A percentile compares a stretch with the other conserved stretches of the same genome.
phyloP scores from a whole-genome alignment of 2,329 filamentous ascomycete species.

The Diaporthe longicolla region DNA sequence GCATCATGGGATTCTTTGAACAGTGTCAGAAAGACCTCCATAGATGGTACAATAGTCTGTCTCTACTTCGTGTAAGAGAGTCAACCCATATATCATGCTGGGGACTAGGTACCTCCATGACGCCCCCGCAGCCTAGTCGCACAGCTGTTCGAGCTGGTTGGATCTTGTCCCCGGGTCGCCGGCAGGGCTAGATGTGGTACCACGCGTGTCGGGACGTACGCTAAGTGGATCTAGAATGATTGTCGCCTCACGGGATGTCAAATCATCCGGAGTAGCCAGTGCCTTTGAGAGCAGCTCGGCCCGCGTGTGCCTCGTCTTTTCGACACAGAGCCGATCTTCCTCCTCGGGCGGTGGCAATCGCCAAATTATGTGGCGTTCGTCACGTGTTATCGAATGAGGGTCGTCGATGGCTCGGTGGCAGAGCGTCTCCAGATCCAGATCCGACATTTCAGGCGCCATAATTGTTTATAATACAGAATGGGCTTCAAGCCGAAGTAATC shows the following conservation, averaged over 20 bases:
- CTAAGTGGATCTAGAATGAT: not conserved
- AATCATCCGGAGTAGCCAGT: not conserved
- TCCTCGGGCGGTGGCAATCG: not conserved
- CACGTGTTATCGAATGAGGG: not conserved
- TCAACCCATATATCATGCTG: no score
- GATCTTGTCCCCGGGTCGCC: not conserved
- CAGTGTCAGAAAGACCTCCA: no score
- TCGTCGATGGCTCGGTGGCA: not conserved
- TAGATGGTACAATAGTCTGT: no score
- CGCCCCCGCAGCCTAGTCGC: no score
- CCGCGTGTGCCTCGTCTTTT: not conserved
- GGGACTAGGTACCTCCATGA: no score
- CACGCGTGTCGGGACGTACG: not conserved
- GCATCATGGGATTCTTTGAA: no score
- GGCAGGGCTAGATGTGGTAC: not conserved
- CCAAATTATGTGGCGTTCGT: not conserved
- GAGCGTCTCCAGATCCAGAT: not conserved
- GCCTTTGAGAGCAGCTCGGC: not conserved
- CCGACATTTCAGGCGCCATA: not conserved
- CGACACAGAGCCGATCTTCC: not conserved
- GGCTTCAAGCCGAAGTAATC: not conserved
- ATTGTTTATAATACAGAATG: not conserved
- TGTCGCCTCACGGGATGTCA: not conserved
- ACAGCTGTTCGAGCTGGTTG: not conserved
- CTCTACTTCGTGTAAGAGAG: no score